phyloP scores from a whole-genome alignment of 805 yeast genomes.

The Candida mattraensis region DNA sequence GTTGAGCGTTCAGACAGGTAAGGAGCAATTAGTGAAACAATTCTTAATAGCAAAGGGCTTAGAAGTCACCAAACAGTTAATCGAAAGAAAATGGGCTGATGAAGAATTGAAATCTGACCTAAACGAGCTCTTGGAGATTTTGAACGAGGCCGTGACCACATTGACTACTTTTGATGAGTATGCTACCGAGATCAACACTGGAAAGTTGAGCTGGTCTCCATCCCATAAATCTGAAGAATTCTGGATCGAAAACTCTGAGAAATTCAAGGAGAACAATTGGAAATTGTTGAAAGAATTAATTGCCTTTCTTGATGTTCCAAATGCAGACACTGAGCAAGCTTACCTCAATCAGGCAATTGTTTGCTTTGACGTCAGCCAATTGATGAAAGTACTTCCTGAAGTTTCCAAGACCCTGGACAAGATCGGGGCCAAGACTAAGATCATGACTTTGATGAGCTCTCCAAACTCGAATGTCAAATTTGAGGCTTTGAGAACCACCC shows the following conservation, averaged over 20 bases:
- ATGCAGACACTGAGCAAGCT: conserved; percentile 29
- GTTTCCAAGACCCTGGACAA: conserved; percentile 52
- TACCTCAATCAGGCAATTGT: conserved; percentile 53
- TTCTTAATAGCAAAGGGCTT: conserved; percentile 74
- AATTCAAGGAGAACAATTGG: conserved; percentile 79
- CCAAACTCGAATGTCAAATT: conserved; percentile 86
- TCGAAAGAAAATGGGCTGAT: conserved; percentile 91
- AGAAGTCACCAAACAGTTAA: conserved; percentile 62
- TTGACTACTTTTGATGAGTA: conserved; percentile 94
- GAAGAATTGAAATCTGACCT: conserved; percentile 83
- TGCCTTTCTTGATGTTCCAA: conserved; percentile 42
- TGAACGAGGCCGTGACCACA: conserved; percentile 70
- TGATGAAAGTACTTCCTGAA: conserved; percentile 63
- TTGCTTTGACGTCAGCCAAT: conserved; percentile 63
- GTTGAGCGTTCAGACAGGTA: conserved; percentile 40
- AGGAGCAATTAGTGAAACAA: conserved; percentile 56
- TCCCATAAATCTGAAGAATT: conserved; percentile 86
- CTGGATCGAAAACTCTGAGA: conserved; percentile 79
- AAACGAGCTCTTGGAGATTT: conserved; percentile 50
- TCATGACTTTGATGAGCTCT: conserved; percentile 81
- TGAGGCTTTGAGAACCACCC: conserved; percentile 96
- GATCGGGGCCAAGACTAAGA: conserved; percentile 66
- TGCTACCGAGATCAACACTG: conserved; percentile 76
- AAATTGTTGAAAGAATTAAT: conserved; percentile 65
- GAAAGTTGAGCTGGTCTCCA: conserved; percentile 83